Percentiles rank a stretch among this genome's conserved stretches.
These are phyloP conservation scores for Talaromyces rugulosus DNA, from an alignment of 2,329 filamentous ascomycete species.

Conservation along the genomic window DNA sequence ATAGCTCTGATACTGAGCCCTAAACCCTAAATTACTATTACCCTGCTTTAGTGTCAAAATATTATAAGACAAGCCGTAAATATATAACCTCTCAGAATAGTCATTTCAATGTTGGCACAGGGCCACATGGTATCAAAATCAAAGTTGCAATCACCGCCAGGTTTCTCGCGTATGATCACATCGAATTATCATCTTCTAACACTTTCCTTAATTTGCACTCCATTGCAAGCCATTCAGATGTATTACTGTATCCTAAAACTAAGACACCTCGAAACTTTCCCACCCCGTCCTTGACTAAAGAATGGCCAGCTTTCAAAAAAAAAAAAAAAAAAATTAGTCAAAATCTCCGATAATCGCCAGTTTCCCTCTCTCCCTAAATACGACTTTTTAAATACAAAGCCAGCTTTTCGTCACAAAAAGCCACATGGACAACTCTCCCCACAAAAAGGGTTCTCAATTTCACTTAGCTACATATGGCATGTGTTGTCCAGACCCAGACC, in stretches of 20 bases:
- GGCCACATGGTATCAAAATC: not conserved
- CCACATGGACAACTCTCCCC: not conserved
- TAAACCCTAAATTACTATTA: not conserved
- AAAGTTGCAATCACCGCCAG: not conserved
- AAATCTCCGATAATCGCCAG: not conserved
- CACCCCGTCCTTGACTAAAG: not conserved
- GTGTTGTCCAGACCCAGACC: not conserved
- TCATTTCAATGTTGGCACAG: not conserved
- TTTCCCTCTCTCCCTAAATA: not conserved
- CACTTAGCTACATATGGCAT: not conserved
- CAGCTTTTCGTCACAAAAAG: not conserved
- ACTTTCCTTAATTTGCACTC: not conserved
- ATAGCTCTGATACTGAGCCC: not conserved
- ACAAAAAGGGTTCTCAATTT: not conserved
- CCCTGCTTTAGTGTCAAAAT: not conserved
- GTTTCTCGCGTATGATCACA: not conserved
- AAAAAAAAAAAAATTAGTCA: not conserved
- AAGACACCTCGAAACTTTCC: not conserved
- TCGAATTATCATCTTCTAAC: not conserved
- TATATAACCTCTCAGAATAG: not conserved
- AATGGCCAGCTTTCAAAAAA: not conserved
- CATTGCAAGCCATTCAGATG: not conserved
- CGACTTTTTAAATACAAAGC: not conserved
- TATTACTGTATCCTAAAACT: not conserved
- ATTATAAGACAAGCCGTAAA: not conserved